Base-by-base conservation (phyloP, 1,284 basidiomycete species). In the Tylopilus orsonianus region DNA sequence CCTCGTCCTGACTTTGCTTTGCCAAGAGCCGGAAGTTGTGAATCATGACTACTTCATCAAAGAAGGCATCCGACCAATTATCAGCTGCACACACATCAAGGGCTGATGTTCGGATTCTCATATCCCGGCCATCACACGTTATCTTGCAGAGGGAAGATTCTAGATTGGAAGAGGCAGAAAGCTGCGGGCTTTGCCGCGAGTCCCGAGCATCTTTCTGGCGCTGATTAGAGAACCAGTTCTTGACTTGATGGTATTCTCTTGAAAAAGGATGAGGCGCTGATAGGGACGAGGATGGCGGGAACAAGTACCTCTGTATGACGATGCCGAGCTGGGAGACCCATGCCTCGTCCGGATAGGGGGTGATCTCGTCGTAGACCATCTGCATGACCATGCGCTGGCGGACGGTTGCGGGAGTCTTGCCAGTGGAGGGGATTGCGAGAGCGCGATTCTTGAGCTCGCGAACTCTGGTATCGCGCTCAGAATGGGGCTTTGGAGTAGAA, bases 201-300 rank as follows among this genome's bases (percentile, higher is more conserved):
- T 68, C 53, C 55, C 67, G 55, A 56, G 65, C 54, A 68, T 66
- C 52, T 62, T 79, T 77, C 59, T 78, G 79, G 33, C 79, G 71
- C 60, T 78, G 73, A 61, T 81, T 81, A 9, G 77, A 78, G 53
- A 81, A 81, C 79, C 79, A 81, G 55, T 80, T 80, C 61, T 78
- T 80, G 45, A 81, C 74, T 63, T 80, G 79, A 52, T 73, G 74
- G 52, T 75, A 75, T 37, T 78, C 72, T 54, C 79, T 80, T 55
- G 36, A 24, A 46, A 42, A 44, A 46, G 14, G 32, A 47, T 62
- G 38, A 50, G 58, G 51, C 14, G 39, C 44, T 32, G 38, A n/a
- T 4, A 6, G 40, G 35, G 18, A 32, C n/a, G 23, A 18, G 22
- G 22, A 19, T 36, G 27, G 51, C 9, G 32, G 26, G 22, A 55